Conservation (phyloP, 352 stramenopile species). For the Phytopythium mirpurense region DNA sequence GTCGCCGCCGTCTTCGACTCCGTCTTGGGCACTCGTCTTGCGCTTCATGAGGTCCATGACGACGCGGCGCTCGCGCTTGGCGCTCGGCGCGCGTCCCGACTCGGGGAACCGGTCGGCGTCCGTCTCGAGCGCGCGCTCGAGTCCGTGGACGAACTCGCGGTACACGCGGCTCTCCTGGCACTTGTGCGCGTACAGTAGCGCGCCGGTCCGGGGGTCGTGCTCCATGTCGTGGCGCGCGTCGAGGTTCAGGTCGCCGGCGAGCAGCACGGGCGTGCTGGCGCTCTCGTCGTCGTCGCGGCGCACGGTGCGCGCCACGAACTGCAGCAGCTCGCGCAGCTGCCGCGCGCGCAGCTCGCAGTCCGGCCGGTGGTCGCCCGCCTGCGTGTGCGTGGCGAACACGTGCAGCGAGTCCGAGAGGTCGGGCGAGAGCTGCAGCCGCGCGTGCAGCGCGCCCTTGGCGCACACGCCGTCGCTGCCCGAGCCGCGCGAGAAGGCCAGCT, state of each 20-base stretch:
- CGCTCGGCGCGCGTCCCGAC: slow-evolving; percentile 3
- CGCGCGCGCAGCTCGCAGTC: slow-evolving; percentile 50
- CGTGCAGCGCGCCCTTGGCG: slow-evolving; percentile 73
- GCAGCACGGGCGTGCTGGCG: slow-evolving; percentile 47
- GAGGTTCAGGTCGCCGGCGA: slow-evolving; percentile 81
- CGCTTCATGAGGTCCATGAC: slow-evolving; percentile 70
- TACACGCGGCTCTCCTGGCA: slow-evolving; percentile 65
- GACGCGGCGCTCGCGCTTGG: slow-evolving; percentile 11
- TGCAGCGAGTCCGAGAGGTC: slow-evolving; percentile 65
- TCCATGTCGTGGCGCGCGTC: slow-evolving; percentile 68
- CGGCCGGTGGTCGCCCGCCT: slow-evolving; percentile 47
- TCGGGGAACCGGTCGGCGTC: not conserved
- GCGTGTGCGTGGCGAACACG: slow-evolving; percentile 85
- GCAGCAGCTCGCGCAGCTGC: slow-evolving; percentile 59
- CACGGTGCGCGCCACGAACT: slow-evolving; percentile 49
- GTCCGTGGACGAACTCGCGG: slow-evolving; percentile 40
- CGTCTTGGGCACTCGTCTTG: slow-evolving; percentile 29
- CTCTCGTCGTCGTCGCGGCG: slow-evolving; percentile 12
- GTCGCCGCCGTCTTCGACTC: slow-evolving; percentile 42
- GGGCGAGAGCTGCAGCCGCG: slow-evolving; percentile 65
- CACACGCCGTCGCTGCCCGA: slow-evolving; percentile 66
- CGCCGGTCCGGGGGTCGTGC: slow-evolving; percentile 25
- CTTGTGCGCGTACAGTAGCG: slow-evolving; percentile 15
- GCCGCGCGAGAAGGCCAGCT: slow-evolving; percentile 50
- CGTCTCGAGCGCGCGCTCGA: slow-evolving; percentile 32